phyloP scores from a whole-genome alignment of 2,329 filamentous ascomycete species.

The Trichoderma oligosporum region DNA sequence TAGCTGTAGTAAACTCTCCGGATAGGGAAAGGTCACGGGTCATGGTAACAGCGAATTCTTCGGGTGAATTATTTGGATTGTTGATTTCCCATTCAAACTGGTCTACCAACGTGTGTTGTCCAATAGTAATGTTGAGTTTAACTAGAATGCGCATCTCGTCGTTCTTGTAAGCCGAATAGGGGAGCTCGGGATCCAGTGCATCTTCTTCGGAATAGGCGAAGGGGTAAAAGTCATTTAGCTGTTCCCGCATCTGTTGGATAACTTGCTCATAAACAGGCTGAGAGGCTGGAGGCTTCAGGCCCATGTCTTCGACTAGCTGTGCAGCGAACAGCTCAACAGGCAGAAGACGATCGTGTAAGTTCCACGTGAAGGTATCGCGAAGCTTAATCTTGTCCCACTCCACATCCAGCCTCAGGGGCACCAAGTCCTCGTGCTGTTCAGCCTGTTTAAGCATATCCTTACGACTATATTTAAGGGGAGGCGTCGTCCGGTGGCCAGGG shows the following conservation, averaged over 20 bases:
- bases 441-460: constrained; percentile 82
- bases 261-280: constrained; percentile 61
- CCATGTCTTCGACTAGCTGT: constrained; percentile 88
- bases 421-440: constrained; percentile 85
- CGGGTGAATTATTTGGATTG: constrained; percentile 86
- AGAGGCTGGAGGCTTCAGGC: constrained; percentile 66
- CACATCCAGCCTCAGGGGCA: constrained; percentile 86
- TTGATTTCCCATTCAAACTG: constrained; percentile 99
- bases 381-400: constrained; percentile 95
- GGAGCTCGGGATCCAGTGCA: constrained; percentile 80
- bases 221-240: constrained; percentile 89
- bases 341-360: constrained; percentile 85
- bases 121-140: constrained; percentile 97
- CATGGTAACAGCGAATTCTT: constrained; percentile 90
- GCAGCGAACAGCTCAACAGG: constrained; percentile 78
- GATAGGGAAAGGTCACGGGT: constrained; percentile 83
- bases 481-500: constrained; percentile 71
- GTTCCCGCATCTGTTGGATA: constrained; percentile 72
- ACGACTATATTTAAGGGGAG: constrained; percentile 67
- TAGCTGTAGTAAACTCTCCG: constrained; percentile 94
- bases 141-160: constrained; percentile 97
- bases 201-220: constrained; percentile 88
- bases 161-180: constrained; percentile 94
- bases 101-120: constrained; percentile 86
- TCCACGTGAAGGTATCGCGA: constrained; percentile 98